Evolutionary conservation across 75 land plant species (phyloP).

Genomic region (Azolla pinnata): DNA sequence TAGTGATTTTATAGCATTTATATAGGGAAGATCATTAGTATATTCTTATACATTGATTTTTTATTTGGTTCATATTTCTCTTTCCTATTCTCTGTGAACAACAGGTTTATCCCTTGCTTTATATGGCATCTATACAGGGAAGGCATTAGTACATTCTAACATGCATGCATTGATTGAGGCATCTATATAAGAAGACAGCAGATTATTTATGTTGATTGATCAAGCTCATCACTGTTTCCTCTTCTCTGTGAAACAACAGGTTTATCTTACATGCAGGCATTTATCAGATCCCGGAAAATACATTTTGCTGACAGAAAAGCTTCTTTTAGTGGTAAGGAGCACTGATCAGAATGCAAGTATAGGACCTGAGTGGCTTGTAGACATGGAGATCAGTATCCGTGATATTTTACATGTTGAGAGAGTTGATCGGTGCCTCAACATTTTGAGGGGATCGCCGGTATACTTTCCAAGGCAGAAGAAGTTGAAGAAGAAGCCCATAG

Average conservation of each 20-base stretch:
- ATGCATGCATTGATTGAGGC: too few relatives aligned
- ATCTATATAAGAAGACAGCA: too few relatives aligned
- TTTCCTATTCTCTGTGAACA: too few relatives aligned
- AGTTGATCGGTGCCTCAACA: constrained; percentile 31
- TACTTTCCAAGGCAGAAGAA: background rate
- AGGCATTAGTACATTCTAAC: too few relatives aligned
- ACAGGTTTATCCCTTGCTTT: too few relatives aligned
- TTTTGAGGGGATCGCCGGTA: constrained; percentile 55
- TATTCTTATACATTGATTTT: too few relatives aligned
- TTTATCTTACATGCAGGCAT: constrained; percentile 53
- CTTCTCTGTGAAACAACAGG: constrained; percentile 18
- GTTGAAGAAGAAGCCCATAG: background rate
- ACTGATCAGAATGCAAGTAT: constrained; percentile 24
- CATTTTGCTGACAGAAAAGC: constrained; percentile 52
- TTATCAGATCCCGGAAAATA: constrained; percentile 48
- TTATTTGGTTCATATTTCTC: too few relatives aligned
- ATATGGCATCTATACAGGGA: too few relatives aligned
- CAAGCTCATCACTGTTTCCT: background rate
- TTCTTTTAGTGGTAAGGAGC: constrained; percentile 45
- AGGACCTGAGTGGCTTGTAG: constrained; percentile 60
- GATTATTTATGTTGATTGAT: too few relatives aligned
- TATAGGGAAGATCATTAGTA: too few relatives aligned
- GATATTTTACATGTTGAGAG: constrained; percentile 65
- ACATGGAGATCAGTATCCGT: constrained; percentile 46
- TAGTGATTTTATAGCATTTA: too few relatives aligned